Base-by-base conservation (phyloP, 805 yeast genomes). In the Cyberlindnera bimundalis region DNA sequence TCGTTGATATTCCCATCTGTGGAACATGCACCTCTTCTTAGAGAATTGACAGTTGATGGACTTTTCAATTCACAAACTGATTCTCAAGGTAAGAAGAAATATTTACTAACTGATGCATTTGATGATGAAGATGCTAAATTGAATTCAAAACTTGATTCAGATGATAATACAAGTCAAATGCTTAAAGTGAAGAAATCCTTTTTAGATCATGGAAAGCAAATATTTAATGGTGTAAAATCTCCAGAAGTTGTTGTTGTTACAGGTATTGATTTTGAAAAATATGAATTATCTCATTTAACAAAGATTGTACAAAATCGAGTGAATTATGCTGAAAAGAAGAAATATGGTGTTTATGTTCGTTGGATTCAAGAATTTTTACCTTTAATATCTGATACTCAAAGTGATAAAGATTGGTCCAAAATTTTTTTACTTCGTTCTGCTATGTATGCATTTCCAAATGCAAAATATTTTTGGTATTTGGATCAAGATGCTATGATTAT, bases 391-490 rank as follows among this genome's bases (percentile, higher is more conserved):
- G 70, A 70, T 27, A 61, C 71, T 52, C 62, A 67, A 44, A 61
- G 64, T 47, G 62, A 78, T 49, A 66, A 66, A 42, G 64, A 70
- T 21, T 85, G 95, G 93, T 73, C 78, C 24, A 77, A 81, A 48
- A 55, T 81, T 21, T 74, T 76, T 42, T 60, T 81, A 29, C 60
- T 87, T 58, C 74, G 95, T 46, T 93, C 90, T 31, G 97, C 98
- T n/a, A 79, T 91, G 82, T 78, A 76, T 60, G 93, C 96, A 0
- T 89, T 89, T 68, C 98, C 98, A 1, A 70, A 81, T 35, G 84
- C 96, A n/a, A 79, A 86, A 59, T 84, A 87, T 70, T 81, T 90
- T 56, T 86, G 97, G 93, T 90, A 79, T 56, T 58, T 93, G 32
- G 96, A 87, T 59, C 76, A 84, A 50, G 79, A 82, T 54, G 79